Percentiles rank a stretch among this genome's conserved stretches.
Evolutionary conservation across 1,284 basidiomycete genomes (phyloP).

Genomic region (Rhodotorula sp.): DNA sequence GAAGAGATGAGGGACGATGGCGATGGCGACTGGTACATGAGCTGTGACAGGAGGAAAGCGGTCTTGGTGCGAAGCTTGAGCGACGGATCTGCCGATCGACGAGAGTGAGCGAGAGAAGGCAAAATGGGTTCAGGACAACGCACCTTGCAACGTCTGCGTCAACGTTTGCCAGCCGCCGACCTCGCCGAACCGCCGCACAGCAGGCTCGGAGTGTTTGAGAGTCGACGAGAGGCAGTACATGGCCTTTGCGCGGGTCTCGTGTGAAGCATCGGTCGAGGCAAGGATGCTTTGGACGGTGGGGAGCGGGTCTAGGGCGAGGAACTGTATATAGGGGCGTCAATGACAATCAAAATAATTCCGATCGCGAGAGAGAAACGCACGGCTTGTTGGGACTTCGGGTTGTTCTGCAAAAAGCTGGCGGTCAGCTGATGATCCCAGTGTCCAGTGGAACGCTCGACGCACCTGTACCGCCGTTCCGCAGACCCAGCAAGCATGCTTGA

Average conservation of each 20-base stretch:
- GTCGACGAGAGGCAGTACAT: constrained; percentile 82
- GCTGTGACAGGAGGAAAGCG: constrained; percentile 75
- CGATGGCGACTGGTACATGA: constrained; percentile 61
- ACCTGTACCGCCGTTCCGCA: constrained; percentile 79
- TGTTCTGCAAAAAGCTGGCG: constrained; percentile 63
- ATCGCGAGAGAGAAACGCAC: constrained; percentile 55
- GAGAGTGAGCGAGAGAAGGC: not conserved
- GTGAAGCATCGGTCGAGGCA: constrained; percentile 51
- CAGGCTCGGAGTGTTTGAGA: constrained; percentile 74
- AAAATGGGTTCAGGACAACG: constrained; percentile 11
- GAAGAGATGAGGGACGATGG: constrained; percentile 36
- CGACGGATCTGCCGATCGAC: constrained; percentile 61
- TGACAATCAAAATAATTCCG: not conserved
- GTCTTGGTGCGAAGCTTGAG: constrained; percentile 76
- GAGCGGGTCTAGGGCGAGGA: constrained; percentile 67
- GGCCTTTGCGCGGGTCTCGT: constrained; percentile 70
- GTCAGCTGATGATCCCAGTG: too few relatives aligned
- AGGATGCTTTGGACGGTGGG: constrained; percentile 62
- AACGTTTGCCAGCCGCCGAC: constrained; percentile 61
- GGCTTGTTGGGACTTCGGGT: constrained; percentile 79
- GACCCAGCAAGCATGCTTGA: constrained; percentile 80
- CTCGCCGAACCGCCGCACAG: constrained; percentile 61
- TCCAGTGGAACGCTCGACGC: not conserved
- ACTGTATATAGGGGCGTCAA: constrained; percentile 55
- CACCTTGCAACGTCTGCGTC: constrained; percentile 51